Evolutionary conservation across 495 filamentous ascomycete species (phyloP), one percentile per base, ranked within the genome.

Genomic region (Trichoderma erinaceum): DNA sequence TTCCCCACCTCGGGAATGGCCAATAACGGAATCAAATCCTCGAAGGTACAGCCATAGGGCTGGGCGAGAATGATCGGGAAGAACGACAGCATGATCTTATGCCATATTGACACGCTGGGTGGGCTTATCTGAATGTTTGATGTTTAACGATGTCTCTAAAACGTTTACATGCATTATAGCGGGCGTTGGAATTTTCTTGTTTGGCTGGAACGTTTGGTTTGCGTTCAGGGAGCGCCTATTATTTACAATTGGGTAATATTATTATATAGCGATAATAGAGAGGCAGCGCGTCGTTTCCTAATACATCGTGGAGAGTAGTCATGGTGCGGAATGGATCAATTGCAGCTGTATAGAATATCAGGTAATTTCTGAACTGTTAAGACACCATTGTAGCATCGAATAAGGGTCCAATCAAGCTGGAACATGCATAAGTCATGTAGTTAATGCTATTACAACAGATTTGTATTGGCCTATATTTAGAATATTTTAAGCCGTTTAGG

Each of bases 11-110:
- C 21, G 15, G 2, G 27, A 27, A 1, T 32, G 10, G 61, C 27
- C 27, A 13, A 64, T 64, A 64, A 4, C 38, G 73, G 72, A 23
- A 61, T 64, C 5, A 70, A 61, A 64, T n/a, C 41, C 27, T 4
- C 63, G 64, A 23, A 63, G 46, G 11, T 50, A n/a, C 46, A 50
- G 21, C 16, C 46, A n/a, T 8, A 63, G 23, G 66, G 41, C 12
- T 63, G 52, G 38, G 23, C 29, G n/a, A n/a, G 56, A 50, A n/a
- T n/a, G 4, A 7, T 50, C n/a, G 46, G 46, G 43, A 44, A 10
- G 13, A 10, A 12, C 43, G 43, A 16, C 8, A 11, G 13, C 16
- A 44, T 44, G 2, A 50, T 7, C 46, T 15, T 7, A 2, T 50
- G 6, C n/a, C 46, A 50, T 50, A 16, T 21, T 12, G 46, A 15